Evolutionary conservation across 2,329 filamentous ascomycete species (phyloP), one percentile per base, ranked within the genome.

Genomic region (Fusarium poae): DNA sequence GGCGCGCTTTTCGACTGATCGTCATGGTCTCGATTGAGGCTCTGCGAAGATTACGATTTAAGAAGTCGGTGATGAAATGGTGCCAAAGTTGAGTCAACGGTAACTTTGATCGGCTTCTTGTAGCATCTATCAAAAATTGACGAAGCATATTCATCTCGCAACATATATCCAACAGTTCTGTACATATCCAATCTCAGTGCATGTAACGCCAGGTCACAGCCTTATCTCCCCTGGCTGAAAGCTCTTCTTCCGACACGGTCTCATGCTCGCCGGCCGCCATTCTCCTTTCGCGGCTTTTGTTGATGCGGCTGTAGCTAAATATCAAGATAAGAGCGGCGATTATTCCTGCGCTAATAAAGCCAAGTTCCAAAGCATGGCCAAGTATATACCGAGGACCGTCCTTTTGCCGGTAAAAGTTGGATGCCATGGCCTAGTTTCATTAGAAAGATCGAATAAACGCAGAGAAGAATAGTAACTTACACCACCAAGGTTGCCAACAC

Each of bases 131-230:
- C 15, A 15, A 32, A 16, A 16, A 2, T 5, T 2, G 11, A 20
- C n/a, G 12, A 6, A 37, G 9, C 5, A 6, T 34, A 12, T n/a
- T 11, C 10, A 20, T 37, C 35, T 20, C n/a, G 10, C 10, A 37
- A 12, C 20, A 6, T 34, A 30, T 30, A 35, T 11, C 18, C 34
- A 35, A 35, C 25, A 25, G 25, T 25, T 7, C 4, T 25, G 4
- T 37, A n/a, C 9, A 37, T 37, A n/a, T 23, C 20, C 37, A n/a
- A 42, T 20, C 43, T 45, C 27, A 84, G 55, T 82, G 81, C 75
- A 89, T 87, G 71, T 91, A 91, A 61, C 85, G 83, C 77, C 88
- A 92, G 0, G 87, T 87, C 3, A 89, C 77, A 3, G 89, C 88
- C 62, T 82, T 84, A 72, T 92, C 89, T 0, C 89, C 89, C 74